A percentile compares a stretch with the other conserved stretches of the same genome.
These are phyloP conservation scores for Starmerella riodocensis DNA, from an alignment of 805 yeast genomes.

Conservation along the genomic window DNA sequence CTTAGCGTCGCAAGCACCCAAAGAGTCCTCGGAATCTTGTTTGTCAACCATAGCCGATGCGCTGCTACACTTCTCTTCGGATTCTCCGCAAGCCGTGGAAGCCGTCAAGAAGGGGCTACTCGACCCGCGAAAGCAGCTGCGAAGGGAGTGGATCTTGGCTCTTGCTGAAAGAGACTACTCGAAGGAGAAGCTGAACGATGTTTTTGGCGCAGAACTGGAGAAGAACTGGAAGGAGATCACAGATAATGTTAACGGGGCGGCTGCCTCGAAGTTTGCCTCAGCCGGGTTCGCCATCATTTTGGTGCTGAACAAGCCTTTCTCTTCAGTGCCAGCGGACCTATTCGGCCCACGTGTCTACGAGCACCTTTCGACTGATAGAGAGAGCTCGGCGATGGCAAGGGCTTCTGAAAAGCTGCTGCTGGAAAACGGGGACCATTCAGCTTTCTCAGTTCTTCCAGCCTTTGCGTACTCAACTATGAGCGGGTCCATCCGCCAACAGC, in stretches of 20 bases:
- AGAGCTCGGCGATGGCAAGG: slow-evolving; percentile 9
- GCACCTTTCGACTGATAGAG: slow-evolving; percentile 13
- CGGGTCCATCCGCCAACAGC: background rate
- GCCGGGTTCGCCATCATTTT: slow-evolving; percentile 40
- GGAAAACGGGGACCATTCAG: background rate
- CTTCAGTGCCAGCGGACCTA: slow-evolving; percentile 7
- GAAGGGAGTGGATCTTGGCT: slow-evolving; percentile 52
- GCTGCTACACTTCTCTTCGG: slow-evolving; percentile 26
- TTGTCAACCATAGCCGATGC: slow-evolving; percentile 39
- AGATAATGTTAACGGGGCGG: slow-evolving; percentile 14
- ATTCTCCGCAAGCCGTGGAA: slow-evolving; percentile 10
- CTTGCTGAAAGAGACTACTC: slow-evolving; percentile 23
- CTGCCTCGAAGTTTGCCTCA: slow-evolving; percentile 29
- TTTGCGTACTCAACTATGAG: background rate
- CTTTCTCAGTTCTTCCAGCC: slow-evolving; percentile 1
- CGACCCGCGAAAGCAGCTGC: slow-evolving; percentile 50
- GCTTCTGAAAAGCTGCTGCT: slow-evolving; percentile 5
- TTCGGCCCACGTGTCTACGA: slow-evolving; percentile 16
- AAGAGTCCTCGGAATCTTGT: slow-evolving; percentile 65
- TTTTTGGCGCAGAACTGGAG: slow-evolving; percentile 18
- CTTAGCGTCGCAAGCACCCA: slow-evolving; percentile 42
- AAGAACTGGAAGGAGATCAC: slow-evolving; percentile 12
- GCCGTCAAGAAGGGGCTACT: slow-evolving; percentile 44
- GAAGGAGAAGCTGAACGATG: slow-evolving; percentile 19
- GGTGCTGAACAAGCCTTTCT: slow-evolving; percentile 11